Base-by-base conservation (phyloP, 1,284 basidiomycete species). In the Mycosarcoma maydis region DNA sequence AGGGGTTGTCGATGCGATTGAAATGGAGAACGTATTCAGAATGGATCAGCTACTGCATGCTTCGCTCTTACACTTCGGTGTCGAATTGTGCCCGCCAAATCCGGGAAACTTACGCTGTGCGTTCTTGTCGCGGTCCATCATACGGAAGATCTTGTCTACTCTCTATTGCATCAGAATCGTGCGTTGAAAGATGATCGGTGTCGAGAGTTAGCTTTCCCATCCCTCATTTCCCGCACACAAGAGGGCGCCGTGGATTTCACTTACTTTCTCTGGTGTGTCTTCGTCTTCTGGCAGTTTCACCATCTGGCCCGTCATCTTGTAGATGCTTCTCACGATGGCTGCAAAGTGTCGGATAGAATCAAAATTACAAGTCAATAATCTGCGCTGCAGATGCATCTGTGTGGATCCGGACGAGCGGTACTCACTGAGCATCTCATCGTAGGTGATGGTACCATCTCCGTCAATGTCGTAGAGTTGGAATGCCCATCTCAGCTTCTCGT, bases 401-500 rank as follows among this genome's bases (percentile, higher is more conserved):
- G 32, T 6, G 13, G 30, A 39, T 19, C 10, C 13, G 8, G 4
- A 33, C 20, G 5, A 19, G 8, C n/a, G 34, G 14, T 24, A 78
- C 75, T 52, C 54, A 77, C 75, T 80, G 24, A 81, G 89, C 93
- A 99, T 99, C 85, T 99, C 96, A 76, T 95, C 90, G 56, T 74
- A 78, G 20, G 77, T 77, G 43, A 79, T 79, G 29, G 73, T 73
- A 19, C 77, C 76, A 27, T 80, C 76, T 16, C 75, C 92, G 85
- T 99, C 92, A 79, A 98, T 98, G 82, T 99, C 96, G 83, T 99
- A 99, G 16, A 99, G 86, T 83, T 98, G 94, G 88, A 98, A 99
- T 9, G 96, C 96, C 96, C 95, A 99, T 85, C 93, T 93, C 73
- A 99, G 90, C 85, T 99, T 99, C 86, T 99, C 96, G 81, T 99